A percentile compares a stretch with the other conserved stretches of the same genome.
Conservation (phyloP, 2,329 filamentous ascomycete genomes). For the Saccharata proteae region DNA sequence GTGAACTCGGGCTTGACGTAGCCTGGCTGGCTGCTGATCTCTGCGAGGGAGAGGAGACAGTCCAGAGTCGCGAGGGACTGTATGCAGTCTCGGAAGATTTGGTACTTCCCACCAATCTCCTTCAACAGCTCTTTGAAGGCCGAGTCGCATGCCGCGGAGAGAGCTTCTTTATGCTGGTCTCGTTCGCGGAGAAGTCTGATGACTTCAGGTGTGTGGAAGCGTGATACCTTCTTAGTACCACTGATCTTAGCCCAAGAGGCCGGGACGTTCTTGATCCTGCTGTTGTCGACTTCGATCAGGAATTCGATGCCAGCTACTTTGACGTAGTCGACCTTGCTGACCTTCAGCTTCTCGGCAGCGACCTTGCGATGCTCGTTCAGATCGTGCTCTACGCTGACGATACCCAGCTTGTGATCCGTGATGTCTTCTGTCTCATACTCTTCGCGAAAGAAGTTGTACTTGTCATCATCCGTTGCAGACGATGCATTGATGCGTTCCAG, state of each 20-base stretch:
- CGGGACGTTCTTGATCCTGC: constrained; percentile 71
- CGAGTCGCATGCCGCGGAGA: constrained; percentile 79
- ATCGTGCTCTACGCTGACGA: constrained; percentile 83
- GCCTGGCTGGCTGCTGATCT: constrained; percentile 72
- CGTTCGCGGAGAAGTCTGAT: constrained; percentile 71
- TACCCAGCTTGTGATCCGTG: constrained; percentile 79
- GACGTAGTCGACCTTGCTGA: constrained; percentile 61
- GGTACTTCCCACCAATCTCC: constrained; percentile 72
- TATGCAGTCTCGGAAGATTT: constrained; percentile 77
- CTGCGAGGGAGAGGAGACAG: constrained; percentile 76
- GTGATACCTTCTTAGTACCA: constrained; percentile 79
- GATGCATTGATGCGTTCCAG: constrained; percentile 76
- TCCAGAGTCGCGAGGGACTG: constrained; percentile 78
- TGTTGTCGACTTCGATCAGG: constrained; percentile 81
- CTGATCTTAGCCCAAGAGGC: constrained; percentile 93
- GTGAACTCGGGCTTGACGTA: constrained; percentile 69
- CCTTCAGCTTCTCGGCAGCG: constrained; percentile 61
- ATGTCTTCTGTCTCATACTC: constrained; percentile 82
- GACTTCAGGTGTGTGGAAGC: constrained; percentile 91
- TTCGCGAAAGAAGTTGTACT: constrained; percentile 86
- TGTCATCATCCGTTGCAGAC: constrained; percentile 77
- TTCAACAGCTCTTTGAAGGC: constrained; percentile 64
- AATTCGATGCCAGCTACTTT: constrained; percentile 89
- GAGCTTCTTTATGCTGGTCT: constrained; percentile 87
- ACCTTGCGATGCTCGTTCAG: constrained; percentile 62